These are phyloP conservation scores for Neonectria neomacrospora DNA, from an alignment of 2,329 filamentous ascomycete genomes.

Conservation along the genomic window DNA sequence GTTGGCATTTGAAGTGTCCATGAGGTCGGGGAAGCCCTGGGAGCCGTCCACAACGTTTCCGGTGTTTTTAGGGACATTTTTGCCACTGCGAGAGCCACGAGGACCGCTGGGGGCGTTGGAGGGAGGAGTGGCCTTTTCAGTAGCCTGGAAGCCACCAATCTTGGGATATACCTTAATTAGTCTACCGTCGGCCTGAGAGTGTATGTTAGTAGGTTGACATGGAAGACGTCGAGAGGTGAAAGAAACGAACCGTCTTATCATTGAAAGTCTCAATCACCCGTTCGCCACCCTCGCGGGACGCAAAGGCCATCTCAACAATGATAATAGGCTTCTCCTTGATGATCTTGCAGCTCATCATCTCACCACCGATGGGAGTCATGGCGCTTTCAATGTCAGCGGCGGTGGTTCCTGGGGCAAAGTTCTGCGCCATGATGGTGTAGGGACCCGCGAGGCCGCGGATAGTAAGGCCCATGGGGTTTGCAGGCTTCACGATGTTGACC, in stretches of 20 bases:
- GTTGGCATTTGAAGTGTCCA: slow-evolving; percentile 45
- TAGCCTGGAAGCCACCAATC: slow-evolving; percentile 55
- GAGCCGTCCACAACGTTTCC: slow-evolving; percentile 63
- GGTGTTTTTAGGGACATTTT: slow-evolving; percentile 36
- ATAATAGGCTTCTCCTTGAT: slow-evolving; percentile 76
- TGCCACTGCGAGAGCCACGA: slow-evolving; percentile 42
- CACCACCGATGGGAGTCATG: slow-evolving; percentile 78
- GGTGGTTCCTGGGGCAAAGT: slow-evolving; percentile 85
- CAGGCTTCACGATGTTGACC: slow-evolving; percentile 48
- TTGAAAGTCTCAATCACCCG: slow-evolving; percentile 81
- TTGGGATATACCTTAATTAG: slow-evolving; percentile 79
- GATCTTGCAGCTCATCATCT: slow-evolving; percentile 74
- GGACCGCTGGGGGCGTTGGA: slow-evolving; percentile 49
- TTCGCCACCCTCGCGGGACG: slow-evolving; percentile 77
- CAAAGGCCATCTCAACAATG: slow-evolving; percentile 81
- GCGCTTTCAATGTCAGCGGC: slow-evolving; percentile 85
- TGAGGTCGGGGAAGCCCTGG: slow-evolving; percentile 64
- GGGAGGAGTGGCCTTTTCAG: slow-evolving; percentile 41
- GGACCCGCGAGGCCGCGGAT: slow-evolving; percentile 81
- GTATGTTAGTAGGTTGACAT: neutral
- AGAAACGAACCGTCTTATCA: slow-evolving; percentile 73
- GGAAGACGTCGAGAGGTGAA: neutral
- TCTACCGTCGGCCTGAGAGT: slow-evolving; percentile 74
- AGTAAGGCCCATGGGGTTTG: slow-evolving; percentile 64
- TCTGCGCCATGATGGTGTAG: slow-evolving; percentile 78